These are phyloP conservation scores for Aureobasidium uvarum DNA, from an alignment of 2,329 filamentous ascomycete genomes.

Conservation along the genomic window DNA sequence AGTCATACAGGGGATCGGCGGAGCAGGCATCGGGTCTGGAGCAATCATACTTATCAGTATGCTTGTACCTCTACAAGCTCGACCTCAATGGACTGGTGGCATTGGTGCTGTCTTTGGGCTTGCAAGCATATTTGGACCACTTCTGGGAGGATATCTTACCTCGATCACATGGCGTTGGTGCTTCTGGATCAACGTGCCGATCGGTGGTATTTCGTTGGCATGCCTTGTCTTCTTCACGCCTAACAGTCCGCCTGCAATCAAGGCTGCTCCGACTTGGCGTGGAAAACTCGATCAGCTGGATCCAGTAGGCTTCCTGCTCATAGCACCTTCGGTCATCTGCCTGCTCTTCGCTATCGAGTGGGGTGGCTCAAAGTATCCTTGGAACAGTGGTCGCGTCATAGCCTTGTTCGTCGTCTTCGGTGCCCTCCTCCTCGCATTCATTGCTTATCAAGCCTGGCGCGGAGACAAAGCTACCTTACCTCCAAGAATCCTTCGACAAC, in stretches of 20 bases:
- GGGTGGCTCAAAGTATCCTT: slow-evolving; percentile 44
- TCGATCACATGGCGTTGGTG: slow-evolving; percentile 51
- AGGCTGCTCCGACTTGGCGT: slow-evolving; percentile 31
- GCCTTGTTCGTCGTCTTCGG: slow-evolving; percentile 20
- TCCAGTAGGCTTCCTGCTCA: slow-evolving; percentile 5
- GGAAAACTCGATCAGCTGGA: slow-evolving; percentile 50
- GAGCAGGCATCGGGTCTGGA: slow-evolving; percentile 52
- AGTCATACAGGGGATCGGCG: slow-evolving; percentile 53
- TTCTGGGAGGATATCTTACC: slow-evolving; percentile 54
- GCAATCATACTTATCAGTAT: slow-evolving; percentile 35
- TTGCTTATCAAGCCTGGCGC: slow-evolving; percentile 4
- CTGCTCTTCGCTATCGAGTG: slow-evolving; percentile 48
- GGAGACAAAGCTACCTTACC: slow-evolving; percentile 34
- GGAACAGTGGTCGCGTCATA: slow-evolving; percentile 33
- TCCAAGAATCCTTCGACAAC: slow-evolving; percentile 33
- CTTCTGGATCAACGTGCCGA: slow-evolving; percentile 48
- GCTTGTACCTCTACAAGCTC: slow-evolving; percentile 29
- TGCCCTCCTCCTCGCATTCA: slow-evolving; percentile 13
- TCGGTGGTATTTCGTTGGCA: slow-evolving; percentile 41
- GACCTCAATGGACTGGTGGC: slow-evolving; percentile 29
- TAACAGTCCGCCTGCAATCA: background rate
- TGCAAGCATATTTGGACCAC: slow-evolving; percentile 49
- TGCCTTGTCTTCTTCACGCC: slow-evolving; percentile 43
- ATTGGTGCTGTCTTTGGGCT: slow-evolving; percentile 47
- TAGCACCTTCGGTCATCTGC: slow-evolving; percentile 37